These are phyloP conservation scores for Sarocladium oryzae DNA, from an alignment of 2,329 filamentous ascomycete species.

Conservation along the genomic window DNA sequence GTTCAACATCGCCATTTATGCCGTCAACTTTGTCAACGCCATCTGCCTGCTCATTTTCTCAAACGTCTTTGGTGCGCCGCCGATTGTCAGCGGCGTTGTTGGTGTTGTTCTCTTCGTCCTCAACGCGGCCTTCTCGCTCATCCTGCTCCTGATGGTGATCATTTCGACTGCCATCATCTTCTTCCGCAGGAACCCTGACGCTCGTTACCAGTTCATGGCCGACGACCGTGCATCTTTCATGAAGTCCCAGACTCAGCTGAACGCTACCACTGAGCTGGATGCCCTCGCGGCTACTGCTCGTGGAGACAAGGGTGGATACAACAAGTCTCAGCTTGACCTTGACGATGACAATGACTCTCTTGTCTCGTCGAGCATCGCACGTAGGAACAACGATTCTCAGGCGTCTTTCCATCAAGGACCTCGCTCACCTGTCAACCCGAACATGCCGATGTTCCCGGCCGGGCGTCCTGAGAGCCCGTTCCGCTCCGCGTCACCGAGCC, in stretches of 20 bases:
- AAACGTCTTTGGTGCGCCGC: slow-evolving; percentile 75
- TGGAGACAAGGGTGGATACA: slow-evolving; percentile 61
- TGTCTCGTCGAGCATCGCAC: slow-evolving; percentile 31
- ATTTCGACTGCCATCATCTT: slow-evolving; percentile 61
- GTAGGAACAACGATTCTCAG: slow-evolving; percentile 24
- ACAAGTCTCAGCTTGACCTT: slow-evolving; percentile 27
- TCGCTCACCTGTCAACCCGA: slow-evolving; percentile 34
- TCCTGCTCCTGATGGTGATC: slow-evolving; percentile 73
- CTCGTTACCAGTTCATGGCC: slow-evolving; percentile 91
- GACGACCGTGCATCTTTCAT: slow-evolving; percentile 96
- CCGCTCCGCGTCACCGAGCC: slow-evolving; percentile 28
- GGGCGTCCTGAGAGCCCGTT: slow-evolving; percentile 29
- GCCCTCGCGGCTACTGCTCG: slow-evolving; percentile 83
- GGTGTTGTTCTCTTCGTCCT: slow-evolving; percentile 84
- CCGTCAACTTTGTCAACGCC: slow-evolving; percentile 83
- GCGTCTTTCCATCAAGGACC: slow-evolving; percentile 27
- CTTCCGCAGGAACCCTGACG: slow-evolving; percentile 88
- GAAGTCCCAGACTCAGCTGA: slow-evolving; percentile 84
- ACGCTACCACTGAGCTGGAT: slow-evolving; percentile 75
- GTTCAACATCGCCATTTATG: slow-evolving; percentile 90
- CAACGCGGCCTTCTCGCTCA: slow-evolving; percentile 76
- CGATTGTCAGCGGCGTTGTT: slow-evolving; percentile 78
- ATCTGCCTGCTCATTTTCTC: slow-evolving; percentile 89
- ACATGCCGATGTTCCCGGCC: slow-evolving; percentile 37
- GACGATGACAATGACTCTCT: slow-evolving; percentile 37